Conservation (phyloP, 176 grass and related monocot species). For the Carex kokanica region DNA sequence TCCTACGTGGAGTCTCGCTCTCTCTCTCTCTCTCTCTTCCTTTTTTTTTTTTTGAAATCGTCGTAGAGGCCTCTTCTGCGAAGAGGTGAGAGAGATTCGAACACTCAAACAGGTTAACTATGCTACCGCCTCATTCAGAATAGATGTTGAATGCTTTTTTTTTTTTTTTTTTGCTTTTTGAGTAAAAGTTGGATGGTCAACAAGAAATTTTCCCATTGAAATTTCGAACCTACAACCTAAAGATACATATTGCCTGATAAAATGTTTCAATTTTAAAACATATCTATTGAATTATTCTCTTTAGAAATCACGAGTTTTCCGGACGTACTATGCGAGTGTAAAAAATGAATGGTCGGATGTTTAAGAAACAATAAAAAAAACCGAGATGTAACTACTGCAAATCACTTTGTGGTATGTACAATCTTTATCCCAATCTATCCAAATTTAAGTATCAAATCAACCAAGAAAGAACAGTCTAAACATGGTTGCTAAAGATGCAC, state of each 20-base stretch:
- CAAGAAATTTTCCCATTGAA: too few species aligned
- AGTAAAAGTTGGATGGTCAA: too few species aligned
- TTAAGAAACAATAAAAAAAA: not conserved
- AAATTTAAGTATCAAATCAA: slow-evolving; percentile 23
- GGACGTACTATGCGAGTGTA: not conserved
- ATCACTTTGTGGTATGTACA: slow-evolving; percentile 9
- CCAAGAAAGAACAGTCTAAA: not conserved
- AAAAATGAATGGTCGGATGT: not conserved
- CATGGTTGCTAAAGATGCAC: slow-evolving; percentile 1
- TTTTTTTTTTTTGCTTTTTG: too few species aligned
- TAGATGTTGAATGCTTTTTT: too few species aligned
- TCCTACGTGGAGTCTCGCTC: too few species aligned
- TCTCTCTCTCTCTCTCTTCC: too few species aligned
- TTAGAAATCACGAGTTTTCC: not conserved
- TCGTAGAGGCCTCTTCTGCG: too few species aligned
- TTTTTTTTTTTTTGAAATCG: too few species aligned
- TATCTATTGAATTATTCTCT: not conserved
- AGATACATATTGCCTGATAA: not conserved
- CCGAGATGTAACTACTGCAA: not conserved
- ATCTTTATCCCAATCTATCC: slow-evolving; percentile 3
- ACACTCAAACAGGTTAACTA: too few species aligned
- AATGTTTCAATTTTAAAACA: not conserved
- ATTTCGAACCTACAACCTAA: too few species aligned
- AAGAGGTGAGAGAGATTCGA: too few species aligned
- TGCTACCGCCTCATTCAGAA: too few species aligned